Percentiles rank a stretch among this genome's conserved stretches.
These are phyloP conservation scores for Batkoa obscura DNA, from an alignment of 371 early-diverging fungal genomes.

Conservation along the genomic window DNA sequence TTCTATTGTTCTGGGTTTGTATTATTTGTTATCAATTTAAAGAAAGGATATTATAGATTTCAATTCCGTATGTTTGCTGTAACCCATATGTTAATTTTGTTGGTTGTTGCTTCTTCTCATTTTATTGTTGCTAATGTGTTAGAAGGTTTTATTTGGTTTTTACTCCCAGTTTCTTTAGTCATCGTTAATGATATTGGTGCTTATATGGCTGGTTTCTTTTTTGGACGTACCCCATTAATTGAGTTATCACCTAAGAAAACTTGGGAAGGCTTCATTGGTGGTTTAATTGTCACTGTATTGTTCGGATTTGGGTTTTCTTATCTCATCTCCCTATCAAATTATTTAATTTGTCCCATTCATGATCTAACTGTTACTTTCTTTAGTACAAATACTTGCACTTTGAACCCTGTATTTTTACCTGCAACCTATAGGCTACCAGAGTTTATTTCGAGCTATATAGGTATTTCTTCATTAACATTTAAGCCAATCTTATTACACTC, in stretches of 20 bases:
- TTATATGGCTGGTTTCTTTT: slow-evolving; percentile 88
- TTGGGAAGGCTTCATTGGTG: slow-evolving; percentile 98
- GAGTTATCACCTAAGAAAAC: slow-evolving; percentile 97
- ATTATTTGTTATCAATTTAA: slow-evolving; percentile 80
- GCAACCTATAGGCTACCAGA: not conserved
- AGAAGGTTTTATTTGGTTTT: slow-evolving; percentile 94
- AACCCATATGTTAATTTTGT: slow-evolving; percentile 85
- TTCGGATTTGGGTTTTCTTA: slow-evolving; percentile 45
- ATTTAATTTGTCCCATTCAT: slow-evolving; percentile 73
- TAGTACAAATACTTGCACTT: slow-evolving; percentile 25
- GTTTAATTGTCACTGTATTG: slow-evolving; percentile 64
- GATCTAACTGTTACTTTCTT: slow-evolving; percentile 33
- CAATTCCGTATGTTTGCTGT: slow-evolving; percentile 92
- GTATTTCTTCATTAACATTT: not conserved
- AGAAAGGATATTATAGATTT: slow-evolving; percentile 66
- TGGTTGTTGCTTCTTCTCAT: slow-evolving; percentile 77
- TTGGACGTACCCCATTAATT: slow-evolving; percentile 88
- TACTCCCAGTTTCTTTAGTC: slow-evolving; percentile 85
- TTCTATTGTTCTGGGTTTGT: slow-evolving; percentile 80
- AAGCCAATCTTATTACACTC: slow-evolving; percentile 83
- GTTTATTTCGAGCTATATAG: too few species aligned
- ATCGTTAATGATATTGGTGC: slow-evolving; percentile 96
- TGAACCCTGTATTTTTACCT: slow-evolving; percentile 44
- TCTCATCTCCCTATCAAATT: slow-evolving; percentile 40
- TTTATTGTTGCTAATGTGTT: slow-evolving; percentile 91